phyloP scores from a whole-genome alignment of 148 eudicot genomes.

The Gaultheria prostrata region DNA sequence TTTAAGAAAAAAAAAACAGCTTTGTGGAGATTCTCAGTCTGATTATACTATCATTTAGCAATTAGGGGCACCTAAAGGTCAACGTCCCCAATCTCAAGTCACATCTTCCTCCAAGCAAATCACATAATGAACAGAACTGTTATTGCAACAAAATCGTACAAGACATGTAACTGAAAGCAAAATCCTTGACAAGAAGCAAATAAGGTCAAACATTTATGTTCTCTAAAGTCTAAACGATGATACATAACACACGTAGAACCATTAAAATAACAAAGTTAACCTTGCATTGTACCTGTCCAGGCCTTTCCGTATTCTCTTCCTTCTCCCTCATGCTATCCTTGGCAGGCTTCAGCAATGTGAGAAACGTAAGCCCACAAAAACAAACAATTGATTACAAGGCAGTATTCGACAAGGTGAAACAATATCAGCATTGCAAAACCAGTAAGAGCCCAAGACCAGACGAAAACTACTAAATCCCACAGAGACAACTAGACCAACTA shows the following conservation, averaged over 20 bases:
- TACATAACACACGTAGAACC: background rate
- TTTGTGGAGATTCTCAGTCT: background rate
- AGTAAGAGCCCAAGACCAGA: too few relatives aligned
- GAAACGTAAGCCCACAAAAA: constrained; percentile 5
- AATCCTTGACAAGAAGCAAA: constrained; percentile 4
- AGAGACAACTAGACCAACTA: background rate
- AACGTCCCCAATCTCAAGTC: background rate
- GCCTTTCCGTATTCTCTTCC: constrained; percentile 43
- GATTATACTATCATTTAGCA: background rate
- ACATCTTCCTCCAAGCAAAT: background rate
- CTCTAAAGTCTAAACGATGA: background rate
- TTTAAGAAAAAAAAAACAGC: background rate
- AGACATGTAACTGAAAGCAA: background rate
- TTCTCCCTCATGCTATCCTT: constrained; percentile 33
- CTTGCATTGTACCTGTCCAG: constrained; percentile 55
- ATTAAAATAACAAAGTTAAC: constrained; percentile 14
- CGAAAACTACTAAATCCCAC: background rate
- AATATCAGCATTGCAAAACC: background rate
- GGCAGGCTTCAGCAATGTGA: constrained; percentile 28
- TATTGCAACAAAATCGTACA: background rate
- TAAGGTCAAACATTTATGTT: background rate
- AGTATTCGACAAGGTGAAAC: background rate
- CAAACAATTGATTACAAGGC: background rate
- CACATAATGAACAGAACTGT: background rate
- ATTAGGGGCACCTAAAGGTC: background rate